A percentile compares a stretch with the other conserved stretches of the same genome.
These are phyloP conservation scores for Brassica cretica DNA, from an alignment of 345 rosid species.

Conservation along the genomic window DNA sequence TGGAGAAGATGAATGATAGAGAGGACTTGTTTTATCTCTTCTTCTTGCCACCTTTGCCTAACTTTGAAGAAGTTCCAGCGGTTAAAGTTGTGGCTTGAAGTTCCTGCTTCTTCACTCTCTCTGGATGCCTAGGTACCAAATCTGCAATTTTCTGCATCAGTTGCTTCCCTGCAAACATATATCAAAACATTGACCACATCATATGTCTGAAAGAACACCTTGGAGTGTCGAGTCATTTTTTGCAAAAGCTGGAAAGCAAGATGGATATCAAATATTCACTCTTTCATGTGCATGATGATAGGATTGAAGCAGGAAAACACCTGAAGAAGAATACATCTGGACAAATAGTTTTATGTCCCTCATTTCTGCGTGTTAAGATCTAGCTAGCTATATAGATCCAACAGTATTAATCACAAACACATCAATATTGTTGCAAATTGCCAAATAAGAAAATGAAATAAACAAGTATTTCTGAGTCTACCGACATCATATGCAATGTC, in stretches of 20 bases:
- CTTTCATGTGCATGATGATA: not conserved
- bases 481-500: not conserved
- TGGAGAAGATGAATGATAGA: not conserved
- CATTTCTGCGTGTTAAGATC: not conserved
- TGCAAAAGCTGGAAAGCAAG: not conserved
- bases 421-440: not conserved
- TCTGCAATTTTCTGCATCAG: constrained; percentile 85
- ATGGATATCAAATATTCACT: not conserved
- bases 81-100: constrained; percentile 52
- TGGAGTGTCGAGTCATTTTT: not conserved
- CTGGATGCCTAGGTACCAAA: constrained; percentile 84
- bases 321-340: not conserved
- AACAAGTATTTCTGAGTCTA: not conserved
- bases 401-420: not conserved
- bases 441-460: not conserved
- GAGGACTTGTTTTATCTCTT: constrained; percentile 54
- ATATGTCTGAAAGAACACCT: not conserved
- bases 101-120: constrained; percentile 81
- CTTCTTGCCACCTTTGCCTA: constrained; percentile 82
- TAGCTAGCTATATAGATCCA: not conserved
- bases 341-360: not conserved
- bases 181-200: constrained; percentile 16
- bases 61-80: constrained; percentile 46
- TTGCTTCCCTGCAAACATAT: constrained; percentile 64
- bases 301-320: constrained; percentile 1